Conservation (phyloP, 495 filamentous ascomycete species). For the Haplographium delicatum region DNA sequence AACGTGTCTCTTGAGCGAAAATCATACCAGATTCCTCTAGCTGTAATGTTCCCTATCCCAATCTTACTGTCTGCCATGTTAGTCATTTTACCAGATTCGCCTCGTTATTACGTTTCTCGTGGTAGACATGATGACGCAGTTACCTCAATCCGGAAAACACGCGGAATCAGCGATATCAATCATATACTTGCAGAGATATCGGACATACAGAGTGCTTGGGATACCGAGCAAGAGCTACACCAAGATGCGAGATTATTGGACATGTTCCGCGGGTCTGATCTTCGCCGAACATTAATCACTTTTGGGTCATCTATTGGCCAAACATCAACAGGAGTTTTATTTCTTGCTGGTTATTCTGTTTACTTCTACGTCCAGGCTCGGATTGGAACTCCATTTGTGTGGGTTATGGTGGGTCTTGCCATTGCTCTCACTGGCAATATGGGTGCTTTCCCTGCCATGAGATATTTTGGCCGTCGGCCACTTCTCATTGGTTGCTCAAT, state of each 20-base stretch:
- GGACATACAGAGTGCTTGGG: conserved; percentile 25
- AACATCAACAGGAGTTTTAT: conserved; percentile 28
- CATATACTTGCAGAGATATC: conserved; percentile 30
- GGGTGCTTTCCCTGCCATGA: conserved; percentile 27
- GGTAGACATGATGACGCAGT: conserved; percentile 30
- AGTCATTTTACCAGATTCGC: conserved; percentile 51
- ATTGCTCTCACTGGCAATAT: conserved; percentile 30
- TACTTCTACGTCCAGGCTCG: conserved; percentile 29
- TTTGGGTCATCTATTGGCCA: conserved; percentile 23
- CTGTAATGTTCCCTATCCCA: conserved; percentile 47
- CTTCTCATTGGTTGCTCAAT: not conserved
- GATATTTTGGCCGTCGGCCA: conserved; percentile 1
- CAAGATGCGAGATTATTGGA: conserved; percentile 23
- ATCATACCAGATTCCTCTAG: conserved; percentile 49
- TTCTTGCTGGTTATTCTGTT: conserved; percentile 30
- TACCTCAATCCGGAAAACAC: conserved; percentile 25
- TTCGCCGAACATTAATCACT: conserved; percentile 29
- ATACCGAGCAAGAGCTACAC: conserved; percentile 27
- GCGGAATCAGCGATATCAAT: conserved; percentile 25
- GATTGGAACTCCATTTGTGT: conserved; percentile 28
- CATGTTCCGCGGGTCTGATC: conserved; percentile 28
- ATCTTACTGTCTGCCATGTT: conserved; percentile 39
- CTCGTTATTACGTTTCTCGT: conserved; percentile 39
- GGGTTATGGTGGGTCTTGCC: conserved; percentile 29
- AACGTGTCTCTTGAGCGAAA: conserved; percentile 30